Conservation (phyloP, 2,329 filamentous ascomycete genomes). For the Venturia oleaginea region DNA sequence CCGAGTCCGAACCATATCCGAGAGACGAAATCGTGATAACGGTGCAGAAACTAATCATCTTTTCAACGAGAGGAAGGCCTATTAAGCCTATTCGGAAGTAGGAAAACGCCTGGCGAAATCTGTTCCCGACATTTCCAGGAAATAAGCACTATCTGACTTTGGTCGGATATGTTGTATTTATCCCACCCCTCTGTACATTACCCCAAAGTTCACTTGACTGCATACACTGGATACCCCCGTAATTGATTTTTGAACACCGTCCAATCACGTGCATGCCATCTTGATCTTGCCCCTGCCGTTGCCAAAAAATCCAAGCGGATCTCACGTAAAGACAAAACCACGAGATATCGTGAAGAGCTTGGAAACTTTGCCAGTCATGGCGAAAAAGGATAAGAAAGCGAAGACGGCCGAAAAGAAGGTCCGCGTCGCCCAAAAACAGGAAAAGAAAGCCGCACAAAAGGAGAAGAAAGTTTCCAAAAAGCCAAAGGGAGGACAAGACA, state of each 20-base stretch:
- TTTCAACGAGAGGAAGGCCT: too few relatives aligned
- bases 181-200: too few relatives aligned
- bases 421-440: constrained; percentile 61
- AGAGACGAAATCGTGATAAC: too few relatives aligned
- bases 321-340: neutral
- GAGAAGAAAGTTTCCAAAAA: constrained; percentile 72
- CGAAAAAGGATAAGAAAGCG: constrained; percentile 45
- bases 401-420: constrained; percentile 47
- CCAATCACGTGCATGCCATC: neutral
- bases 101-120: too few relatives aligned
- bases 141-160: too few relatives aligned
- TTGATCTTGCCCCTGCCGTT: neutral
- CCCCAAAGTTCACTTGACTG: too few relatives aligned
- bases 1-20: too few relatives aligned
- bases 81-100: too few relatives aligned
- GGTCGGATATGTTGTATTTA: too few relatives aligned
- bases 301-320: neutral
- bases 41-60: too few relatives aligned
- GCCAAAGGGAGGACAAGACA: constrained; percentile 45
- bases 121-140: too few relatives aligned
- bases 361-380: constrained; percentile 29
- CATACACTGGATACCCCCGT: too few relatives aligned
- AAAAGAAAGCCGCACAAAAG: constrained; percentile 64
- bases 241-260: neutral
- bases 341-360: constrained; percentile 8